Evolutionary conservation across 1,284 basidiomycete species (phyloP).

Genomic region (Moesziomyces antarcticus): DNA sequence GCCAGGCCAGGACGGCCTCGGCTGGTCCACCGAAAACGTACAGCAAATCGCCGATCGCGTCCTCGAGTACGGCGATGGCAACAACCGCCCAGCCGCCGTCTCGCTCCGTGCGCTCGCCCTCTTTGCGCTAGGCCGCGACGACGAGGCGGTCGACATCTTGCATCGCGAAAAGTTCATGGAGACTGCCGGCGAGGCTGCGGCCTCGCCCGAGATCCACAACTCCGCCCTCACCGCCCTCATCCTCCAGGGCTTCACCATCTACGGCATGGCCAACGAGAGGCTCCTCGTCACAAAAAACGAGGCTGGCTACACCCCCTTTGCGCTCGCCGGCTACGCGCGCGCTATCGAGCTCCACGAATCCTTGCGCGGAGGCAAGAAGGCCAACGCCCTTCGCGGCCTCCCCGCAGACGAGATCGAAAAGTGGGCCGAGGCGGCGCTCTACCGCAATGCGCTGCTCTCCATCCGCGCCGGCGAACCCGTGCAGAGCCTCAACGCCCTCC

Average conservation of each 20-base stretch:
- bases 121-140: slow-evolving; percentile 60
- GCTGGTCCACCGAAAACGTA: slow-evolving; percentile 51
- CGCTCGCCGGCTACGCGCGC: slow-evolving; percentile 57
- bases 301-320: slow-evolving; percentile 52
- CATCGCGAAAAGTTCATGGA: slow-evolving; percentile 56
- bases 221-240: slow-evolving; percentile 43
- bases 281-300: slow-evolving; percentile 39
- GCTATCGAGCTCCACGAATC: slow-evolving; percentile 64
- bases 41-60: slow-evolving; percentile 40
- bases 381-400: slow-evolving; percentile 57
- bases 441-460: slow-evolving; percentile 62
- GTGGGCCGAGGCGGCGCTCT: slow-evolving; percentile 65
- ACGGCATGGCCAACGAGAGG: slow-evolving; percentile 65
- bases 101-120: slow-evolving; percentile 55
- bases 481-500: slow-evolving; percentile 55
- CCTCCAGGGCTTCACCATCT: slow-evolving; percentile 58
- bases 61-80: slow-evolving; percentile 37
- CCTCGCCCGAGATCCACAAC: slow-evolving; percentile 36
- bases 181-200: slow-evolving; percentile 35
- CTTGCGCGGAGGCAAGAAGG: slow-evolving; percentile 57
- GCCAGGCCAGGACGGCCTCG: slow-evolving; percentile 28
- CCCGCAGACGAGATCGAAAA: slow-evolving; percentile 64
- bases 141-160: slow-evolving; percentile 57
- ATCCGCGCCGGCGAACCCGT: slow-evolving; percentile 49
- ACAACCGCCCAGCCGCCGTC: slow-evolving; percentile 31